phyloP scores from a whole-genome alignment of 2,329 filamentous ascomycete genomes.

The Exophiala mesophila region DNA sequence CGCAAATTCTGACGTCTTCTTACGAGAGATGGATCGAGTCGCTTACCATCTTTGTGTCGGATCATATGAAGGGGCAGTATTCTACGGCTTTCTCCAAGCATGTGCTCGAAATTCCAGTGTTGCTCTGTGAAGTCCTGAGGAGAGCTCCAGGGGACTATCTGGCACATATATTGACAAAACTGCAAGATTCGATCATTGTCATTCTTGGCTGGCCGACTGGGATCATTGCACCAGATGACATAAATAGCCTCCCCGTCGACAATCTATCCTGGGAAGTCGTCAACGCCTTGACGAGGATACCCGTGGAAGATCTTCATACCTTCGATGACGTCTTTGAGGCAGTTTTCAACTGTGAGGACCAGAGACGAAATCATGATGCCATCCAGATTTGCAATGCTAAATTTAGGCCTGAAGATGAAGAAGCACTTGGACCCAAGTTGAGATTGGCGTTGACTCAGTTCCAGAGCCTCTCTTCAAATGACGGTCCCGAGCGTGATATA shows the following conservation, averaged over 20 bases:
- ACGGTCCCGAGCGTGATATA: background rate
- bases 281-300: constrained; percentile 7
- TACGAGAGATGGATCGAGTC: constrained; percentile 12
- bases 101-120: no score
- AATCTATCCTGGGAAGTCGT: no score
- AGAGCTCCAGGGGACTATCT: no score
- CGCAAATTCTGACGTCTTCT: constrained; percentile 2
- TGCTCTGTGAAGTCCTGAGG: no score
- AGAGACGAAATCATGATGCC: constrained; percentile 47
- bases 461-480: constrained; percentile 1
- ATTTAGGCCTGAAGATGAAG: constrained; percentile 55
- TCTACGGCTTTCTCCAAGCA: no score
- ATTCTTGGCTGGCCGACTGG: no score
- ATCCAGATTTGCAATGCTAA: constrained; percentile 65
- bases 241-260: no score
- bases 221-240: no score
- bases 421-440: constrained; percentile 63
- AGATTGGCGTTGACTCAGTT: constrained; percentile 50
- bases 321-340: constrained; percentile 49
- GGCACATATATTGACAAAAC: no score
- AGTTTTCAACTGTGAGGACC: constrained; percentile 50
- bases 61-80: background rate
- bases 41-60: constrained; percentile 3
- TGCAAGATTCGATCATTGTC: no score
- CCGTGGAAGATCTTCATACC: constrained; percentile 42